These are phyloP conservation scores for Aspergillus eucalypticola DNA, from an alignment of 2,329 filamentous ascomycete genomes.

Conservation along the genomic window DNA sequence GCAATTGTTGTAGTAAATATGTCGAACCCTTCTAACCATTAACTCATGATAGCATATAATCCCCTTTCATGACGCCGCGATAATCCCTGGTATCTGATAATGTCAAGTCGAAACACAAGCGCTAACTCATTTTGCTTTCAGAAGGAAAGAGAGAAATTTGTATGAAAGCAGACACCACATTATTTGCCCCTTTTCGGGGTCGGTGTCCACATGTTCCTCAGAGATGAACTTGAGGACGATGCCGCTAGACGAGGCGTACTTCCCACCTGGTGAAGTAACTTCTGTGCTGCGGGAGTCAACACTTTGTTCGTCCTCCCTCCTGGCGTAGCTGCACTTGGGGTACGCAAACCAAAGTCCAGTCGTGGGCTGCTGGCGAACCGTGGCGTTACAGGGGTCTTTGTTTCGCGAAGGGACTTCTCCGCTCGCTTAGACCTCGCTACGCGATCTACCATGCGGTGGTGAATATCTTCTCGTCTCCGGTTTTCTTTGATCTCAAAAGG, in stretches of 20 bases:
- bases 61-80: not conserved
- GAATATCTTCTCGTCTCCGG: slow-evolving; percentile 74
- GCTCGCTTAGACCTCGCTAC: slow-evolving; percentile 71
- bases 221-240: slow-evolving; percentile 17
- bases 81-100: not conserved
- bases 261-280: slow-evolving; percentile 42
- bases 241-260: slow-evolving; percentile 32
- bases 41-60: not conserved
- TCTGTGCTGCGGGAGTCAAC: slow-evolving; percentile 48
- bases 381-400: slow-evolving; percentile 49
- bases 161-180: not conserved
- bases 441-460: slow-evolving; percentile 82
- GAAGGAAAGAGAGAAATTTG: not conserved
- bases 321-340: slow-evolving; percentile 23
- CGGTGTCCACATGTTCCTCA: slow-evolving; percentile 44
- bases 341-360: slow-evolving; percentile 34
- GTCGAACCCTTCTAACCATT: not conserved
- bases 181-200: slow-evolving; percentile 32
- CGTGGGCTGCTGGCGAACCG: slow-evolving; percentile 44
- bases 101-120: not conserved
- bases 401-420: slow-evolving; percentile 60
- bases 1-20: not conserved
- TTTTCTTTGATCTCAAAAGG: slow-evolving; percentile 79
- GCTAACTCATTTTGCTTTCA: not conserved
- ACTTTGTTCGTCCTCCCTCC: slow-evolving; percentile 30